phyloP scores from a whole-genome alignment of 495 filamentous ascomycete species.

The Penicillium lividum region DNA sequence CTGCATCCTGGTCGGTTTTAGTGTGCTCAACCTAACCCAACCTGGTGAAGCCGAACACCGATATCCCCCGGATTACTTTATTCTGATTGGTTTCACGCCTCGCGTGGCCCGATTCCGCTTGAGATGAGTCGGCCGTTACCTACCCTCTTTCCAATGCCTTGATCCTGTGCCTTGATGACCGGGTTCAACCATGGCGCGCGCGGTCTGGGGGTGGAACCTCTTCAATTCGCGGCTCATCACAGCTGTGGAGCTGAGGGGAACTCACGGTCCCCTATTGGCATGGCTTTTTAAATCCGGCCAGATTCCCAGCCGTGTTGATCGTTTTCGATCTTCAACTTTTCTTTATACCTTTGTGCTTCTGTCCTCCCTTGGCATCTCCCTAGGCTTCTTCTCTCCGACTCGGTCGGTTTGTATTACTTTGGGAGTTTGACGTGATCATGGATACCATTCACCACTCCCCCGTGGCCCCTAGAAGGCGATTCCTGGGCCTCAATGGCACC shows the following conservation, averaged over 20 bases:
- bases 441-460: background rate
- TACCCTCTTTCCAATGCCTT: background rate
- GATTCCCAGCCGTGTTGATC: conserved; percentile 16
- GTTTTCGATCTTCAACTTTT: conserved; percentile 2
- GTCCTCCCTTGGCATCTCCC: conserved; percentile 1
- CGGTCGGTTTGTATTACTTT: conserved; percentile 4
- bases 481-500: conserved; percentile 66
- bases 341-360: conserved; percentile 2
- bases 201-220: conserved; percentile 4
- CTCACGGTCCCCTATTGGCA: conserved; percentile 13
- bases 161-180: background rate
- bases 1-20: background rate
- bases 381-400: background rate
- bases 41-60: conserved; percentile 23
- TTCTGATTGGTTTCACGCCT: conserved; percentile 14
- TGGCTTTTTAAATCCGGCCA: conserved; percentile 24
- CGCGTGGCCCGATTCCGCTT: conserved; percentile 16
- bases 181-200: background rate
- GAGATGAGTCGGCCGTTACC: conserved; percentile 13
- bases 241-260: background rate
- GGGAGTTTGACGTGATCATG: background rate
- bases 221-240: background rate
- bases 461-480: conserved; percentile 35
- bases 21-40: conserved; percentile 18
- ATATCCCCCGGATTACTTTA: conserved; percentile 1